A percentile compares a stretch with the other conserved stretches of the same genome.
These are phyloP conservation scores for Russula brevipes DNA, from an alignment of 768 basidiomycete species.

Conservation along the genomic window DNA sequence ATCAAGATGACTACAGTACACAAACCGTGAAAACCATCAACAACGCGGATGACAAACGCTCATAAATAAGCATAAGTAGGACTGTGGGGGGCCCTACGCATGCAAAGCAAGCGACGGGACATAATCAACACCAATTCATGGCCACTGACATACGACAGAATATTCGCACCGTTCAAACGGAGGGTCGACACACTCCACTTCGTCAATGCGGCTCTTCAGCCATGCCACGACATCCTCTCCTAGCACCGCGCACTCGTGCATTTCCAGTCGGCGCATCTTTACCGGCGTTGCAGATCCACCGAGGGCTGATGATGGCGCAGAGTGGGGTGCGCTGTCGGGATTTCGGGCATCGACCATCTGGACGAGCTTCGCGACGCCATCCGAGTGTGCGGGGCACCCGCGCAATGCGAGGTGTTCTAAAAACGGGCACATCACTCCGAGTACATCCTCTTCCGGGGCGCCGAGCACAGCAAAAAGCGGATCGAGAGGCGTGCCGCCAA, in stretches of 20 bases:
- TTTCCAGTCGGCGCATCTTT: slow-evolving; percentile 52
- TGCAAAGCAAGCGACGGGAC: slow-evolving; percentile 18
- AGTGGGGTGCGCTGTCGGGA: slow-evolving; percentile 41
- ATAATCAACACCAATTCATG: slow-evolving; percentile 20
- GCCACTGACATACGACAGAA: slow-evolving; percentile 26
- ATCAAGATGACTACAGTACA: slow-evolving; percentile 16
- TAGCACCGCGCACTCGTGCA: slow-evolving; percentile 60
- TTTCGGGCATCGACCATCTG: slow-evolving; percentile 69
- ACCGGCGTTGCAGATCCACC: slow-evolving; percentile 47
- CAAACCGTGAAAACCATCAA: not conserved
- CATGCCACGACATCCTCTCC: slow-evolving; percentile 67
- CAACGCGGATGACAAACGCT: not conserved
- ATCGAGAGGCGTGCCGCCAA: slow-evolving; percentile 64
- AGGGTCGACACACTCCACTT: slow-evolving; percentile 59
- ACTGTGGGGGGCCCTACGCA: slow-evolving; percentile 26
- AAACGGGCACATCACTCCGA: slow-evolving; percentile 57
- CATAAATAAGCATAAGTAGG: slow-evolving; percentile 28
- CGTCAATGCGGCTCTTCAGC: slow-evolving; percentile 56
- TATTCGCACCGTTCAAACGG: slow-evolving; percentile 40
- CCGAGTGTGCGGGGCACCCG: slow-evolving; percentile 58
- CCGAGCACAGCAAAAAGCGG: slow-evolving; percentile 54
- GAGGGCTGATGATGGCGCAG: slow-evolving; percentile 31
- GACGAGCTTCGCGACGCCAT: slow-evolving; percentile 63
- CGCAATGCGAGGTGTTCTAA: slow-evolving; percentile 57
- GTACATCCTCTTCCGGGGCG: slow-evolving; percentile 54